Base-by-base conservation (phyloP, 805 yeast genomes). In the Blastobotrys chiropterorum region DNA sequence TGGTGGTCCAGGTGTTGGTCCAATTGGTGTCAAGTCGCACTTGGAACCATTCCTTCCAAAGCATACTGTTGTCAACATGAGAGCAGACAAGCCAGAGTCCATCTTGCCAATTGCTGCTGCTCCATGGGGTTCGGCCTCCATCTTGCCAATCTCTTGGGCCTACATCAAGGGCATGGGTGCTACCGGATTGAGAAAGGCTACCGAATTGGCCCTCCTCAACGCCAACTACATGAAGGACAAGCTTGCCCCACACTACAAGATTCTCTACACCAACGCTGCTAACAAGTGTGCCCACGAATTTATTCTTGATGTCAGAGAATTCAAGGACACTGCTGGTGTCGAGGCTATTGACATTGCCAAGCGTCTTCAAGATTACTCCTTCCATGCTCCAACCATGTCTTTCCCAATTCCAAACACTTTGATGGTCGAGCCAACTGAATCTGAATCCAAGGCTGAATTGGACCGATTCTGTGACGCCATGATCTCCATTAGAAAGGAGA, bases 1-100 rank as follows among this genome's bases (percentile, higher is more conserved):
- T 66, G 99, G 99, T 67, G 99, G 99, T 43, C 99, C 99, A 42
- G 99, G 98, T 66, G 95, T 90, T 63, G 99, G 97, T 16, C 98
- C 98, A 48, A 94, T 94, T 57, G 89, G 98, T 77, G 98, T 92
- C 52, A 84, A 83, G 59, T 72, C 77, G 47, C 96, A 89, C 68
- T 75, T 94, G 62, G 78, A 77, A 44, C 87, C 88, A 50, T 90
- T 80, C 71, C 77, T 94, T 62, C 99, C 99, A 45, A 73, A 75
- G 13, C 97, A 94, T 70, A 77, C 79, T 19, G 73, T 86, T 41
- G 74, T 80, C 14, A 61, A 69, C 21, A 78, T 82, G 62, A 81
- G 84, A 1, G 67, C 72, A 1, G 72, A 72, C 47, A 16, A 21
- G 3, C 41, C 74, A 67, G 55, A 69, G 7, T 58, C 64, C 19